Conservation (phyloP, 768 basidiomycete genomes). For the Leccinellum luteum region DNA sequence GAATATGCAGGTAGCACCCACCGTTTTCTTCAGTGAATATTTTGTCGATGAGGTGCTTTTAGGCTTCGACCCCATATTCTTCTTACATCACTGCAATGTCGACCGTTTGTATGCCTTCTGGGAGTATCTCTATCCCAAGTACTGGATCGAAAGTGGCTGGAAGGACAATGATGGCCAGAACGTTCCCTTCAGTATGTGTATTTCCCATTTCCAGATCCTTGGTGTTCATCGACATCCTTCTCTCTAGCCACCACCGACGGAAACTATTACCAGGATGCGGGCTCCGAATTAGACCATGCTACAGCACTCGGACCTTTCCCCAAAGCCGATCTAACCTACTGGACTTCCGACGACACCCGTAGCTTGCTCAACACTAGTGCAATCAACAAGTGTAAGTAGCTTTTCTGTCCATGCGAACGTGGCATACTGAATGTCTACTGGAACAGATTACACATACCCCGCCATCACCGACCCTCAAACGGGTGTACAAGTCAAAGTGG, state of each 20-base stretch:
- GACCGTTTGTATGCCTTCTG: constrained; percentile 23
- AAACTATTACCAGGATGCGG: background rate
- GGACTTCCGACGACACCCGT: constrained; percentile 16
- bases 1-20: constrained; percentile 19
- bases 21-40: background rate
- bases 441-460: constrained; percentile 21
- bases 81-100: constrained; percentile 17
- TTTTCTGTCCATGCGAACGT: background rate
- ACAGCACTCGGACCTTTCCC: constrained; percentile 16
- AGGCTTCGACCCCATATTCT: constrained; percentile 22
- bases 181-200: constrained; percentile 10
- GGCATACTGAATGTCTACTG: background rate
- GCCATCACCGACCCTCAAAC: constrained; percentile 10
- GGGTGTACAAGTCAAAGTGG: constrained; percentile 10
- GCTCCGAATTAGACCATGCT: background rate
- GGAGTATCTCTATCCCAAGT: constrained; percentile 21
- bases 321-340: constrained; percentile 2
- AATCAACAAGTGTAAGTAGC: constrained; percentile 5
- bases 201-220: background rate
- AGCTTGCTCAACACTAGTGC: background rate
- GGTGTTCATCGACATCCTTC: background rate
- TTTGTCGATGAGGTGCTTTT: background rate
- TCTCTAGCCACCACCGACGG: constrained; percentile 4
- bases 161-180: constrained; percentile 2
- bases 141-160: constrained; percentile 19